Percentiles rank a stretch among this genome's conserved stretches.
Evolutionary conservation across 1,284 basidiomycete species (phyloP).

Genomic region (Polyporus tsugae): DNA sequence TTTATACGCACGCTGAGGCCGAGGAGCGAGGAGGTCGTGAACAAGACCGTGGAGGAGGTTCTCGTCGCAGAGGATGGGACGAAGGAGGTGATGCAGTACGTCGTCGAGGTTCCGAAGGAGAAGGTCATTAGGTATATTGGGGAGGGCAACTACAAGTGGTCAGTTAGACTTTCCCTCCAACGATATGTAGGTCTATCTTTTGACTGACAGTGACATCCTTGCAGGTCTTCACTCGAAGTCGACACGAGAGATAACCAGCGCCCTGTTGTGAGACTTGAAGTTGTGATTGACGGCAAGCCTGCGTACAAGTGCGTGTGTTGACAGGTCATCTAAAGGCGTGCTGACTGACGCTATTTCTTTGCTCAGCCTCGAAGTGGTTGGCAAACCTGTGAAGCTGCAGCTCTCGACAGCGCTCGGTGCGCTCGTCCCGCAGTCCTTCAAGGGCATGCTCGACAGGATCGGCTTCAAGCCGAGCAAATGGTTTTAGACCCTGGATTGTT

Average conservation of each 20-base stretch:
- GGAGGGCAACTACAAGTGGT: conserved; percentile 73
- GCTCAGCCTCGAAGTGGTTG: conserved; percentile 54
- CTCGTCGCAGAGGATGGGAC: conserved; percentile 32
- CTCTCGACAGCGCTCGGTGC: conserved; percentile 56
- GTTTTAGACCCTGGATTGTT: conserved; percentile 47
- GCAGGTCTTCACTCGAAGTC: conserved; percentile 76
- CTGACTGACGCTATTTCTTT: conserved; percentile 3
- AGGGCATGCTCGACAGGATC: conserved; percentile 60
- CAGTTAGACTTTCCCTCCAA: neutral
- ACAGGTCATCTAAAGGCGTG: neutral
- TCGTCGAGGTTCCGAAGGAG: conserved; percentile 62
- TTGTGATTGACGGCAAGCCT: conserved; percentile 70
- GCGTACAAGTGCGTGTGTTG: conserved; percentile 59
- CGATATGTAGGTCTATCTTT: neutral
- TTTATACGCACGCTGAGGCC: conserved; percentile 57
- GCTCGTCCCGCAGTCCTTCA: conserved; percentile 58
- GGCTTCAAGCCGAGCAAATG: conserved; percentile 61
- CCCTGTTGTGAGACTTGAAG: conserved; percentile 65
- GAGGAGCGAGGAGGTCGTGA: conserved; percentile 53
- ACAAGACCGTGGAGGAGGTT: conserved; percentile 42
- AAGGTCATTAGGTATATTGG: conserved; percentile 70
- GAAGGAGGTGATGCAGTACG: conserved; percentile 29
- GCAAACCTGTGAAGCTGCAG: conserved; percentile 55
- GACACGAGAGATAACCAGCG: conserved; percentile 67
- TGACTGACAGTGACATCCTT: neutral